Percentiles rank a stretch among this genome's conserved stretches.
These are phyloP conservation scores for Raffaelea ambrosiae DNA, from an alignment of 2,329 filamentous ascomycete genomes.

Conservation along the genomic window DNA sequence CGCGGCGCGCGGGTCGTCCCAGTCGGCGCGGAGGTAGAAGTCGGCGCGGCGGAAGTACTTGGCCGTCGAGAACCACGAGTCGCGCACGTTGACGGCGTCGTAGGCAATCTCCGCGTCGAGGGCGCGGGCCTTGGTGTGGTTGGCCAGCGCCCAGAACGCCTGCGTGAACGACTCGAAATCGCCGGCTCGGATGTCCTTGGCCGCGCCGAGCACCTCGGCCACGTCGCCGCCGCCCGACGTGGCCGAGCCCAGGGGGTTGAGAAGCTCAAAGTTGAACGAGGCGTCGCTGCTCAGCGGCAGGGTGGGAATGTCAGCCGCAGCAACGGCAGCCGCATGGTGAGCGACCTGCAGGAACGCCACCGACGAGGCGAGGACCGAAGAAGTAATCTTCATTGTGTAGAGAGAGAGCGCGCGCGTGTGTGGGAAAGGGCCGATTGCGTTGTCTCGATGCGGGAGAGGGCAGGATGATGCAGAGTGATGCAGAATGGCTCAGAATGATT, in stretches of 20 bases:
- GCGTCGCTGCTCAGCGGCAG: conserved; percentile 14
- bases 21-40: conserved; percentile 27
- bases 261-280: conserved; percentile 18
- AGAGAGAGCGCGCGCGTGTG: too few relatives aligned
- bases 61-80: conserved; percentile 23
- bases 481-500: too few relatives aligned
- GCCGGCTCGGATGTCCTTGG: conserved; percentile 16
- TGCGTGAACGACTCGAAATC: conserved; percentile 17
- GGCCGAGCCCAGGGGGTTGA: conserved; percentile 13
- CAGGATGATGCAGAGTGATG: too few relatives aligned
- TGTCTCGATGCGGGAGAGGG: too few relatives aligned
- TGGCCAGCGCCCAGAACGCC: conserved; percentile 17
- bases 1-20: conserved; percentile 22
- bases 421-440: too few relatives aligned
- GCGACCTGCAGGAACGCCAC: neutral
- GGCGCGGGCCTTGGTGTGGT: conserved; percentile 10
- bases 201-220: conserved; percentile 19
- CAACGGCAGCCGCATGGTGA: neutral
- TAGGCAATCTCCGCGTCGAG: conserved; percentile 11
- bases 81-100: conserved; percentile 17
- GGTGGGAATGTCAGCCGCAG: conserved; percentile 8
- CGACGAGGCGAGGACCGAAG: neutral
- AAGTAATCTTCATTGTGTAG: conserved; percentile 1
- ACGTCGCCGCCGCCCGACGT: conserved; percentile 19
- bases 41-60: conserved; percentile 27